These are phyloP conservation scores for Stagonosporopsis chrysanthemi DNA, from an alignment of 2,329 filamentous ascomycete genomes.

Conservation along the genomic window DNA sequence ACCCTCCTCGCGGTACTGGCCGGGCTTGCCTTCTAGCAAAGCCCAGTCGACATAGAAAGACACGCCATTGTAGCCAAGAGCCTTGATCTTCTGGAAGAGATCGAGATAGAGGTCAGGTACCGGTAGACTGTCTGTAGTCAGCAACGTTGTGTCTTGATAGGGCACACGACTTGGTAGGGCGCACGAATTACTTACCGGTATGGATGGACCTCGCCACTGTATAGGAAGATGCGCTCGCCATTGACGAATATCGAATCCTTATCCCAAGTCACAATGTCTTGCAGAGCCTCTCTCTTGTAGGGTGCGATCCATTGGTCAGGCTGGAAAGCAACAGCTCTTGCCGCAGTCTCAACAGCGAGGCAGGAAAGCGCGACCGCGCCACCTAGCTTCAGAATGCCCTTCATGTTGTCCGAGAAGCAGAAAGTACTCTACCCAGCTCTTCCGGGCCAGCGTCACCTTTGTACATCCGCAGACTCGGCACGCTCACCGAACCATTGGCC, in stretches of 20 bases:
- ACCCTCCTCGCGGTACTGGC: conserved; percentile 73
- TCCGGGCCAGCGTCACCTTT: conserved; percentile 7
- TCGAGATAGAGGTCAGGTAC: conserved; percentile 72
- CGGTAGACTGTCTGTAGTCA: conserved; percentile 57
- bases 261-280: conserved; percentile 74
- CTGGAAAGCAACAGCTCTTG: conserved; percentile 59
- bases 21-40: conserved; percentile 75
- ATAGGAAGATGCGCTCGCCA: conserved; percentile 74
- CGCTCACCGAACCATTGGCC: conserved; percentile 5
- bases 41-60: conserved; percentile 85
- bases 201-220: conserved; percentile 70
- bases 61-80: conserved; percentile 79
- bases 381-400: conserved; percentile 26
- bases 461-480: conserved; percentile 7
- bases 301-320: conserved; percentile 58
- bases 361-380: conserved; percentile 42
- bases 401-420: conserved; percentile 25
- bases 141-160: neutral
- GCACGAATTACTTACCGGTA: neutral
- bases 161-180: too few relatives aligned
- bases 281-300: conserved; percentile 60
- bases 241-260: conserved; percentile 73
- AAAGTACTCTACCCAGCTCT: neutral
- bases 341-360: conserved; percentile 56
- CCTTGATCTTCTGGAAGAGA: conserved; percentile 82